phyloP scores from a whole-genome alignment of 306 rosid genomes.

The Erythrophleum fordii region DNA sequence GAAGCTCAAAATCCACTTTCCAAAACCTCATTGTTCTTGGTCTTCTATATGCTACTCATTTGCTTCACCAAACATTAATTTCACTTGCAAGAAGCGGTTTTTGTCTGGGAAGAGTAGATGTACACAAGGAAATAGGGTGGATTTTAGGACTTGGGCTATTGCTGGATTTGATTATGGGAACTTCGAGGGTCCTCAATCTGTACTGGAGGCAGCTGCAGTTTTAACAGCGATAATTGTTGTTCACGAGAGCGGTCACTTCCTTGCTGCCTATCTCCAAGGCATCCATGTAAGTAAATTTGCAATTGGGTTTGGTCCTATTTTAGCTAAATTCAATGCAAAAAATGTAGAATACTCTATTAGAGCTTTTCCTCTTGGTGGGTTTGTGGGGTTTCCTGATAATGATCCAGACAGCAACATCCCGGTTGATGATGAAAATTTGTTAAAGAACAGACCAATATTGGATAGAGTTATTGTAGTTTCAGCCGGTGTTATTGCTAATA shows the following conservation, averaged over 20 bases:
- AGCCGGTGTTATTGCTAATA: slow-evolving; percentile 96
- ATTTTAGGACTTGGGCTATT: slow-evolving; percentile 62
- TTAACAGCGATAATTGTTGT: slow-evolving; percentile 88
- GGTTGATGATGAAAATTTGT: slow-evolving; percentile 78
- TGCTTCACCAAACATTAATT: slow-evolving; percentile 47
- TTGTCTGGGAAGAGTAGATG: slow-evolving; percentile 37
- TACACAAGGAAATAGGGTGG: slow-evolving; percentile 53
- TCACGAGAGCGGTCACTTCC: slow-evolving; percentile 97
- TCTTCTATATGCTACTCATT: slow-evolving; percentile 42
- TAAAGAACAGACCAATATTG: slow-evolving; percentile 91
- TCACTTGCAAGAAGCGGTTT: slow-evolving; percentile 51
- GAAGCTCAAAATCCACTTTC: slow-evolving; percentile 62
- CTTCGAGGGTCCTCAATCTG: slow-evolving; percentile 90
- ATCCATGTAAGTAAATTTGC: slow-evolving; percentile 98
- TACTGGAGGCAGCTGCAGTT: slow-evolving; percentile 84
- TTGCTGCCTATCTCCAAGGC: slow-evolving; percentile 94
- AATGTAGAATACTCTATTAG: slow-evolving; percentile 92
- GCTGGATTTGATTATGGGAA: slow-evolving; percentile 71
- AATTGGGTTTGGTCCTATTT: slow-evolving; percentile 96
- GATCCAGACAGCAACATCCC: slow-evolving; percentile 96
- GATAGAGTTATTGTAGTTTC: slow-evolving; percentile 92
- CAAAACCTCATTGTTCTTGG: slow-evolving; percentile 52
- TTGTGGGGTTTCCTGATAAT: slow-evolving; percentile 99
- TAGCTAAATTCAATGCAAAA: slow-evolving; percentile 85
- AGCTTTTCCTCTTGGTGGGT: slow-evolving; percentile 98